Percentiles rank a stretch among this genome's conserved stretches.
phyloP scores from a whole-genome alignment of 2,329 filamentous ascomycete genomes.

The Emergomyces pasteurianus region DNA sequence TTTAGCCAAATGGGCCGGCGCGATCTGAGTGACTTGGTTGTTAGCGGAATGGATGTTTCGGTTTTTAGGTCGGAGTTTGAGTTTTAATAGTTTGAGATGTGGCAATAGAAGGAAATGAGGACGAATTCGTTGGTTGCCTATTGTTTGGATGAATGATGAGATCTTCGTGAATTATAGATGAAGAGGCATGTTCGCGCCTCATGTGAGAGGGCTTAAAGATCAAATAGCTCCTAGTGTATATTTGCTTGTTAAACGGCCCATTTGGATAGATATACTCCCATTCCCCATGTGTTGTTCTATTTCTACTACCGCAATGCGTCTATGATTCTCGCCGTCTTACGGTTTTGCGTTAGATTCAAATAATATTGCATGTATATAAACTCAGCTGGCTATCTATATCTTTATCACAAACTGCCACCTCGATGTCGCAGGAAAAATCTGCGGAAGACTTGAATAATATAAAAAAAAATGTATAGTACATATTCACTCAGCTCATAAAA shows the following conservation, averaged over 20 bases:
- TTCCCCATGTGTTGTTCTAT: neutral
- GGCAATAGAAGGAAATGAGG: neutral
- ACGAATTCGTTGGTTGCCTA: neutral
- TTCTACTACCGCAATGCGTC: neutral
- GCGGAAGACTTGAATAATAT: neutral
- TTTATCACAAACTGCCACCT: no score
- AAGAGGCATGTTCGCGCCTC: neutral
- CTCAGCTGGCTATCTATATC: neutral
- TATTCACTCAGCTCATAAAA: no score
- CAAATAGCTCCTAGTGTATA: neutral
- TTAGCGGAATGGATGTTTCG: slow-evolving; percentile 81
- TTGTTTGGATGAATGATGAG: neutral
- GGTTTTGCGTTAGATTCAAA: neutral
- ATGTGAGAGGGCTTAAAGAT: neutral
- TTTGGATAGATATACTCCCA: neutral
- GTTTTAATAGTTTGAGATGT: slow-evolving; percentile 40
- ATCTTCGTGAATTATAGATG: neutral
- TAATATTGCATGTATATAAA: neutral
- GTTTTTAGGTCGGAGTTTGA: slow-evolving; percentile 84
- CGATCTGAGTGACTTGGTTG: slow-evolving; percentile 78
- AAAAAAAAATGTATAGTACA: neutral
- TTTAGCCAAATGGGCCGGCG: slow-evolving; percentile 90
- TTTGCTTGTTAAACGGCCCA: neutral
- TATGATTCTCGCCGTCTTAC: neutral
- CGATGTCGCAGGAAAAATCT: neutral